Base-by-base conservation (phyloP, 768 basidiomycete species). In the Cyclocybe cylindracea region DNA sequence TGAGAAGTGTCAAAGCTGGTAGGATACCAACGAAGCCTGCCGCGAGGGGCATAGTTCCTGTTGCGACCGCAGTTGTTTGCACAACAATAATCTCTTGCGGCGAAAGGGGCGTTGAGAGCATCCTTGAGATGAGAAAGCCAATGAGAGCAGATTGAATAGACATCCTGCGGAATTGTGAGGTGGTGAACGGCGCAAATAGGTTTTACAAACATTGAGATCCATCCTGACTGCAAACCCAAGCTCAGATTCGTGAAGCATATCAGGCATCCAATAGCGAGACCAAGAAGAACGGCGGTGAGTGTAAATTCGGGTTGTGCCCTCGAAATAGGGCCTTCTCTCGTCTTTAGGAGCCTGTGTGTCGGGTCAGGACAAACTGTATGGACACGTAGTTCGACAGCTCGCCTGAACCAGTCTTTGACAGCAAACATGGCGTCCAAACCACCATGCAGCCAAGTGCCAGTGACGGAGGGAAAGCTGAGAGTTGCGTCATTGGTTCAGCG, bases 41-140 rank as follows among this genome's bases (percentile, higher is more conserved):
- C 10, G 91, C 89, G 37, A 93, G 75, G 18, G 91, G 91, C 91
- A 93, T 93, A 9, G 78, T 78, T 11, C 96, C 96, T 2, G 94
- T 98, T 1, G 95, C 96, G 2, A 95, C 94, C 0, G 96, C 94
- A 0, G 92, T 95, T 0, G 96, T 97, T 65, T 98, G 95, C 2
- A 97, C 79, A 0, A 98, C 91, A 14, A 97, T 88, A 52, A 96
- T 88, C 66, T 98, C 93, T 70, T 94, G 92, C 0, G 94, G 86
- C n/a, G 86, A 86, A 32, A 95, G 79, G 0, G 87, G 87, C 3
- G 70, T 76, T 1, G 86, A 85, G 5, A 94, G 74, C 56, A 90
- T 72, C 47, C 84, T 78, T 50, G 94, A 94, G 43, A 96, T 64
- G 4, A 95, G 83, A 66, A 88, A 97, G 4, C 94, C 96, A 33